Evolutionary conservation across 2,329 filamentous ascomycete species (phyloP), one percentile per base, ranked within the genome.

Genomic region (Calonectria montana): DNA sequence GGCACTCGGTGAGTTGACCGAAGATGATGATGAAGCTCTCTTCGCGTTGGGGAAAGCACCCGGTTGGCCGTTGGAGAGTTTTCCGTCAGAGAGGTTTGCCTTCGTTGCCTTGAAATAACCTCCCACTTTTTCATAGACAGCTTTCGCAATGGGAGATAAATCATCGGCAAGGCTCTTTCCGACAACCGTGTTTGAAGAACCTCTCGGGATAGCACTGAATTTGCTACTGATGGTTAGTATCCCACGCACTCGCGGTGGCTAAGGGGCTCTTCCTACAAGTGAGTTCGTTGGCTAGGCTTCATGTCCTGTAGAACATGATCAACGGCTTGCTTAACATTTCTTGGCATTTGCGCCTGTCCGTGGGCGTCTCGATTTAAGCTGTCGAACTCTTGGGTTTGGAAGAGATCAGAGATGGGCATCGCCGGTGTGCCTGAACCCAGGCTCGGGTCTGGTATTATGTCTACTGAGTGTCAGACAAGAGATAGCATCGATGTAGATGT

Each of bases 241-340:
- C 48, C 16, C 16, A 45, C 45, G 43, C 47, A 13, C 25, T 13
- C 27, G 29, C 16, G 29, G 47, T 39, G 9, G 31, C 37, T 62
- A 27, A 13, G 41, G 12, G 29, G 25, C 18, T 65, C 59, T 25
- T 79, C 87, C 81, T 84, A 94, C 93, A 90, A 94, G 78, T 93
- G 86, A 12, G 93, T 92, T 74, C 94, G 86, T 72, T 92, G 91
- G n/a, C 92, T 89, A 2, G 91, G 89, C 79, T 92, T 91, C 68
- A 98, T 83, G 47, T 97, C 88, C 74, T 92, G 91, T 69, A 94
- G 90, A 35, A 98, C 87, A 81, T 96, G 92, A 77, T 93, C 89
- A 55, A 96, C 87, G 13, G 92, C 93, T 76, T 92, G 91, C 76
- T 94, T 92, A 57, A 96, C 86, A 74, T 91, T 90, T 80, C 90